Evolutionary conservation across 2,329 filamentous ascomycete genomes (phyloP), one percentile per base, ranked within the genome.

Genomic region (Penicillium sp.): DNA sequence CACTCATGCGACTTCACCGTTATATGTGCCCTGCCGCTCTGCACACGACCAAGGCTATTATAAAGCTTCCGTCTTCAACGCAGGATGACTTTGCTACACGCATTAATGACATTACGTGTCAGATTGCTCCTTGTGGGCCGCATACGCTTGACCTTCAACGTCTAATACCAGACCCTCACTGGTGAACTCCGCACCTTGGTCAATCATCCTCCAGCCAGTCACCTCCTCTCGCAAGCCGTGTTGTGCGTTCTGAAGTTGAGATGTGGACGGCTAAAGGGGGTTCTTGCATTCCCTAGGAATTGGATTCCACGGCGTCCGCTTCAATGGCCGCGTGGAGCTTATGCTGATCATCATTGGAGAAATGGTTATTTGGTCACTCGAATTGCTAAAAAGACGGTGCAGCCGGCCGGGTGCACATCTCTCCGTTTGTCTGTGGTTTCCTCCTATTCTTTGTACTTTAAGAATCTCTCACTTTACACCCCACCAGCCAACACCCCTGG

Each of bases 311-410:
- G 76, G 81, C 53, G 87, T 83, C 0, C 83, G 87, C 65, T 68
- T 88, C 52, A 84, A 85, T 63, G 82, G 85, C 63, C 63, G 86
- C 10, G 81, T 88, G 79, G 80, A 87, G 3, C 74, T 88, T 52
- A 88, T 85, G 0, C 75, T 87, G 46, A 86, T 88, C 57, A 84
- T 88, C 53, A 80, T 88, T 55, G 85, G 86, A 15, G 85, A 88
- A 63, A 84, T 84, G 48, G 81, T 86, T 16, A 85, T 38, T 80
- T 82, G n/a, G 74, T 87, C 29, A 80, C 79, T 25, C 79, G 80
- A 29, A 73, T 76, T 65, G 79, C 79, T 35, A 81, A 87, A 18
- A 81, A 80, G 39, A 80, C 76, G 55, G 70, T 75, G 23, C 68
- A 66, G 54, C 68, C 64, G 25, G 69, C 68, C 21, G 74, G 72